These are phyloP conservation scores for Aspergillus cristatus DNA, from an alignment of 495 filamentous ascomycete genomes.

Conservation along the genomic window DNA sequence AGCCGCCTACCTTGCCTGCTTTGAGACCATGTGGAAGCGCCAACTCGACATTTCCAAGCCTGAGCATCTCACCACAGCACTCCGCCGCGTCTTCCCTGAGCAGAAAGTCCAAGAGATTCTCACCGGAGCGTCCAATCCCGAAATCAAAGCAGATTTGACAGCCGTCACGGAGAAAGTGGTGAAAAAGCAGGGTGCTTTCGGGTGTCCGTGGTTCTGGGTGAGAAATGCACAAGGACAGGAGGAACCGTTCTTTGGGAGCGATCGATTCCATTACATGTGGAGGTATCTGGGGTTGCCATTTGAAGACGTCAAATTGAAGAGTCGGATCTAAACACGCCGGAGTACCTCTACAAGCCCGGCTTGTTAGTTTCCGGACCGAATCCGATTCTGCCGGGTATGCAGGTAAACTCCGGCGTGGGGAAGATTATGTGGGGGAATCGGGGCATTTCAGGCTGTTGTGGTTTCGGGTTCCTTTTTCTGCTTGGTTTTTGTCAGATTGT, in stretches of 20 bases:
- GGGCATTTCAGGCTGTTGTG: too few species aligned
- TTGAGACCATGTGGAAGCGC: slow-evolving; percentile 37
- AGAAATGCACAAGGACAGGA: slow-evolving; percentile 43
- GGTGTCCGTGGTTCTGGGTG: slow-evolving; percentile 70
- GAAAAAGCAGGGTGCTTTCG: slow-evolving; percentile 55
- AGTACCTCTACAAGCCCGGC: too few species aligned
- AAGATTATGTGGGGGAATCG: too few species aligned
- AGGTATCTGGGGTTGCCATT: slow-evolving; percentile 28
- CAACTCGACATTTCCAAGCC: slow-evolving; percentile 41
- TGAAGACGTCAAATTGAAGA: slow-evolving; percentile 17
- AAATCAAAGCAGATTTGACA: slow-evolving; percentile 52
- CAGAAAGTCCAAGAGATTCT: slow-evolving; percentile 44
- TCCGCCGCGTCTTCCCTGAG: slow-evolving; percentile 26
- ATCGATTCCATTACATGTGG: slow-evolving; percentile 48
- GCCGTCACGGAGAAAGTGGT: slow-evolving; percentile 50
- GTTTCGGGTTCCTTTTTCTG: too few species aligned
- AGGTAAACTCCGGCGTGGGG: too few species aligned
- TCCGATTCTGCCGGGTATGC: too few species aligned
- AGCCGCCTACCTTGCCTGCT: slow-evolving; percentile 34
- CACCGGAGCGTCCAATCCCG: slow-evolving; percentile 28
- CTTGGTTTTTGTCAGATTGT: too few species aligned
- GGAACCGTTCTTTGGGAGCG: slow-evolving; percentile 72
- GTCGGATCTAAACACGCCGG: too few species aligned
- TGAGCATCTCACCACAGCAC: slow-evolving; percentile 23
- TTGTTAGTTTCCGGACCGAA: too few species aligned